phyloP scores from a whole-genome alignment of 352 stramenopile species.

The Phytophthora rubi region DNA sequence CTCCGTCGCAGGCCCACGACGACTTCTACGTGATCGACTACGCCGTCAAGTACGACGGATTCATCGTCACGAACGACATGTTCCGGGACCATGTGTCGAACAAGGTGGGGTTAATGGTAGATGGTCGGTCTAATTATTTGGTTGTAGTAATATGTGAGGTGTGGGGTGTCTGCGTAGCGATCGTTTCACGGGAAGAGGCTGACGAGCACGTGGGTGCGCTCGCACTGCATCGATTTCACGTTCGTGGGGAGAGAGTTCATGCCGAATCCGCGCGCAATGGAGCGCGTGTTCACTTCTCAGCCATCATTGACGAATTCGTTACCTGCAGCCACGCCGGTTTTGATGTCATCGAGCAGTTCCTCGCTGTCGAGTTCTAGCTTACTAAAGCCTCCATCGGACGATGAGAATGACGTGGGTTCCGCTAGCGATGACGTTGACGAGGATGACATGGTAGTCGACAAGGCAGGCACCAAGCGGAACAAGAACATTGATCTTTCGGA shows the following conservation, averaged over 20 bases:
- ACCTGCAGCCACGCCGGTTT: slow-evolving; percentile 1
- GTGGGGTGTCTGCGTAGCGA: slow-evolving; percentile 38
- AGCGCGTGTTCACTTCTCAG: slow-evolving; percentile 59
- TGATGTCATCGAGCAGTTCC: slow-evolving; percentile 2
- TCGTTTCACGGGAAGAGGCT: slow-evolving; percentile 71
- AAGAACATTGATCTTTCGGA: slow-evolving; percentile 81
- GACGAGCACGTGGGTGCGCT: slow-evolving; percentile 65
- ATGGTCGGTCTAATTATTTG: too few relatives aligned
- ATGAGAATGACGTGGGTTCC: slow-evolving; percentile 14
- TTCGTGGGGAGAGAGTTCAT: slow-evolving; percentile 92
- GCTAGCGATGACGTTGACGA: slow-evolving; percentile 38
- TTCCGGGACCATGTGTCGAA: slow-evolving; percentile 90
- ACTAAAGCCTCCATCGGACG: slow-evolving; percentile 17
- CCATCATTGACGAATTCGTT: slow-evolving; percentile 7
- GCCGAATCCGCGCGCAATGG: slow-evolving; percentile 87
- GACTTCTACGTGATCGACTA: slow-evolving; percentile 94
- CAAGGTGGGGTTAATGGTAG: slow-evolving; percentile 42
- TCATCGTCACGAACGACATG: slow-evolving; percentile 93
- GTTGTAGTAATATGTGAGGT: background rate
- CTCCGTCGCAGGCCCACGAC: slow-evolving; percentile 87
- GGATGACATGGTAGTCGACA: slow-evolving; percentile 59
- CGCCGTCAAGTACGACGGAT: slow-evolving; percentile 85
- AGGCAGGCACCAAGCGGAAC: slow-evolving; percentile 43
- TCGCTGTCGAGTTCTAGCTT: slow-evolving; percentile 14
- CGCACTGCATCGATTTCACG: slow-evolving; percentile 87